These are phyloP conservation scores for Yarrowia yakushimensis DNA, from an alignment of 805 yeast genomes.

Conservation along the genomic window DNA sequence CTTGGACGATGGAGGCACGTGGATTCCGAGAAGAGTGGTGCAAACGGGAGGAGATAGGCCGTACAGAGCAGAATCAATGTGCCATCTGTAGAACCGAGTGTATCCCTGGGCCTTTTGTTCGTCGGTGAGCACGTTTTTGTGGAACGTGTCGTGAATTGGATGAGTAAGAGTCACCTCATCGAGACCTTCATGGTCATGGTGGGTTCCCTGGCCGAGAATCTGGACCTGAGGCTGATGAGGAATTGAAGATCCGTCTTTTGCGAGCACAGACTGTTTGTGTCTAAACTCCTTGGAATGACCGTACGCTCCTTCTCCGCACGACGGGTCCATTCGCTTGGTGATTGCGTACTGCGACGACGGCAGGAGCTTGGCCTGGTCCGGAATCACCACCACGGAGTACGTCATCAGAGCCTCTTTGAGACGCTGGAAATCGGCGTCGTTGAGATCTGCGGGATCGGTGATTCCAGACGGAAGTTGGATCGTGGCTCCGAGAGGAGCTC, in stretches of 20 bases:
- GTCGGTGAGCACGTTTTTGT: conserved; percentile 59
- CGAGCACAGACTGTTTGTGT: conserved; percentile 62
- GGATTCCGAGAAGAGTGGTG: conserved; percentile 78
- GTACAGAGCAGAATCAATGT: conserved; percentile 84
- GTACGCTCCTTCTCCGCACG: conserved; percentile 56
- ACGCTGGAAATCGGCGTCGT: conserved; percentile 58
- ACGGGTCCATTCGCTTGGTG: conserved; percentile 76
- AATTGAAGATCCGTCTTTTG: conserved; percentile 75
- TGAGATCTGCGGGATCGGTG: conserved; percentile 67
- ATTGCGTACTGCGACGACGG: conserved; percentile 74
- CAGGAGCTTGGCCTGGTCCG: conserved; percentile 60
- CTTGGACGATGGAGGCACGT: conserved; percentile 67
- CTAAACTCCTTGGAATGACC: conserved; percentile 83
- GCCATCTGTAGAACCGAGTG: conserved; percentile 91
- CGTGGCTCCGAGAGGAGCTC: conserved; percentile 64
- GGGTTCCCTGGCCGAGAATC: conserved; percentile 76
- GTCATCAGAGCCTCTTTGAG: conserved; percentile 63
- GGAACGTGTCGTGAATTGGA: conserved; percentile 81
- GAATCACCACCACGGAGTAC: conserved; percentile 70
- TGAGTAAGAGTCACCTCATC: conserved; percentile 64
- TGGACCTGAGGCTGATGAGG: conserved; percentile 87
- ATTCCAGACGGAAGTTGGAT: conserved; percentile 63
- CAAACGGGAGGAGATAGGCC: conserved; percentile 82
- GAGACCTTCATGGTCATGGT: conserved; percentile 54
- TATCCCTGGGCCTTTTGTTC: conserved; percentile 58